Conservation (phyloP, 2,329 filamentous ascomycete species). For the Talaromyces verruculosus region DNA sequence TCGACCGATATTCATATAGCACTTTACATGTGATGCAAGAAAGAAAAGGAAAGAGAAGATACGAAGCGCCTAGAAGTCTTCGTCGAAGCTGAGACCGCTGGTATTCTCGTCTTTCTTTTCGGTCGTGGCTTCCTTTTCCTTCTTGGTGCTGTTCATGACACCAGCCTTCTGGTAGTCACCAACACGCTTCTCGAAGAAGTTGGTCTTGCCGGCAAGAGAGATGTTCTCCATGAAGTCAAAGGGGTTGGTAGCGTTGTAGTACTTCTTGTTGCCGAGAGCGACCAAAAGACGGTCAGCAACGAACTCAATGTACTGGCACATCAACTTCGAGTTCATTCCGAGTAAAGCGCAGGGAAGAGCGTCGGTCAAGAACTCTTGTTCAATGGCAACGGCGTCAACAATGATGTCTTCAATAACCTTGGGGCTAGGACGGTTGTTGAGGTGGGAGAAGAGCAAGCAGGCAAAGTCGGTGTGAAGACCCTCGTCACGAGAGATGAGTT, state of each 20-base stretch:
- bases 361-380: conserved; percentile 97
- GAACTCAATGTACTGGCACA: conserved; percentile 99
- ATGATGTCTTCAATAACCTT: conserved; percentile 83
- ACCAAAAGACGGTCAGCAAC: conserved; percentile 93
- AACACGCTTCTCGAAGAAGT: conserved; percentile 99
- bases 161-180: conserved; percentile 99
- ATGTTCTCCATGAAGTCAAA: conserved; percentile 99
- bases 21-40: conserved; percentile 12
- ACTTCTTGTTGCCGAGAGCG: conserved; percentile 89
- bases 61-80: conserved; percentile 75
- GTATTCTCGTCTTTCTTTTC: conserved; percentile 35
- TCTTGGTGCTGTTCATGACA: conserved; percentile 91
- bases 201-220: conserved; percentile 97
- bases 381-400: conserved; percentile 86
- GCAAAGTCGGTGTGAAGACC: conserved; percentile 99
- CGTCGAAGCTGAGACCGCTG: conserved; percentile 89
- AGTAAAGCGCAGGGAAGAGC: conserved; percentile 89
- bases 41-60: conserved; percentile 14
- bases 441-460: conserved; percentile 94
- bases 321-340: conserved; percentile 94
- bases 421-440: conserved; percentile 86
- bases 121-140: conserved; percentile 56
- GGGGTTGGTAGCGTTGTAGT: conserved; percentile 89
- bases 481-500: conserved; percentile 99
- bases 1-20: conserved; percentile 3